Percentiles rank a stretch among this genome's conserved stretches.
Evolutionary conservation across 2,329 filamentous ascomycete species (phyloP).

Genomic region (Penicillium sp.): DNA sequence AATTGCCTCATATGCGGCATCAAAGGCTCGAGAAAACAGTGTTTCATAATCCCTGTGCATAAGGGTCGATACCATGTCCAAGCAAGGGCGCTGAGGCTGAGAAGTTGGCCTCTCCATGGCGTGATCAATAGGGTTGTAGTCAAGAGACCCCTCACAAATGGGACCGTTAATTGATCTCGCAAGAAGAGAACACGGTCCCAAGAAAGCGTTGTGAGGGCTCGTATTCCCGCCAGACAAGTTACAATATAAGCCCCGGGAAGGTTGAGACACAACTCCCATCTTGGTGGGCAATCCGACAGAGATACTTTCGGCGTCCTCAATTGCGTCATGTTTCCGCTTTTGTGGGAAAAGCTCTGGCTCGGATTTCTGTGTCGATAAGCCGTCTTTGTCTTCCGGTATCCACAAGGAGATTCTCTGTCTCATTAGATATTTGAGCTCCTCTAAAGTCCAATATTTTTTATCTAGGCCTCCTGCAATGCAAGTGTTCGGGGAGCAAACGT

Average conservation of each 20-base stretch:
- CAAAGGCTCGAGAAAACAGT: slow-evolving; percentile 15
- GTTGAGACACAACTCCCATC: not conserved
- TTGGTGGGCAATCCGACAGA: not conserved
- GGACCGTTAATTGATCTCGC: not conserved
- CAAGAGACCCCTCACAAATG: not conserved
- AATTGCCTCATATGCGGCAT: slow-evolving; percentile 20
- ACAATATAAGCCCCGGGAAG: not conserved
- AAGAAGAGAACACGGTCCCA: not conserved
- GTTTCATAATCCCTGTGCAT: not conserved
- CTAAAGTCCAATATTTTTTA: slow-evolving; percentile 27
- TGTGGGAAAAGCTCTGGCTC: not conserved
- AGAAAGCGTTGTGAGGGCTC: not conserved
- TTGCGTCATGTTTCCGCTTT: slow-evolving; percentile 10
- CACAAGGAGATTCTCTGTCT: slow-evolving; percentile 24
- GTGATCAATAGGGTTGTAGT: not conserved
- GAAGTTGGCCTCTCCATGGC: not conserved
- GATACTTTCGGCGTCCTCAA: not conserved
- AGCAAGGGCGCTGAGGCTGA: slow-evolving; percentile 1
- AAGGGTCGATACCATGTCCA: not conserved
- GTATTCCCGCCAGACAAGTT: not conserved
- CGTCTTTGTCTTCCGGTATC: slow-evolving; percentile 4
- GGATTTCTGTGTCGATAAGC: not conserved
- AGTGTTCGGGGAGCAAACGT: slow-evolving; percentile 14
- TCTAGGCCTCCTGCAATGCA: not conserved
- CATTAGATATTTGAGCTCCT: slow-evolving; percentile 30